These are phyloP conservation scores for Dicorynia guianensis DNA, from an alignment of 306 rosid genomes.

Conservation along the genomic window DNA sequence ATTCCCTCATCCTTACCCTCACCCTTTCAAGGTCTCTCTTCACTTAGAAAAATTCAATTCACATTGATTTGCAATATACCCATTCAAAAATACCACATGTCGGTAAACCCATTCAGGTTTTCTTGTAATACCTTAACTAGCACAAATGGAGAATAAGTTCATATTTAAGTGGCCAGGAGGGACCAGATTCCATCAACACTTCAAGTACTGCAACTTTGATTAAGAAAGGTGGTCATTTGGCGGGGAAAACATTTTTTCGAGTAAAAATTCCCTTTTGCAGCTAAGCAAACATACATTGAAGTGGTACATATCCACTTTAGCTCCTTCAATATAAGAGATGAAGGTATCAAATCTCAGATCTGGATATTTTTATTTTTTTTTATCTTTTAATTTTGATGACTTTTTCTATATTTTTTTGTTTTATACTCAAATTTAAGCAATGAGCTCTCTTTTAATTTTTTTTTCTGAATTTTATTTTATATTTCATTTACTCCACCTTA, in stretches of 20 bases:
- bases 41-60: conserved; percentile 31
- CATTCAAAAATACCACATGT: conserved; percentile 31
- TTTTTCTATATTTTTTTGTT: too few relatives aligned
- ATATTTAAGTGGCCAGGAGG: conserved; percentile 6
- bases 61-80: conserved; percentile 13
- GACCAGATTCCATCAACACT: conserved; percentile 17
- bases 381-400: too few relatives aligned
- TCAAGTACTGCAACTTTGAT: conserved; percentile 20
- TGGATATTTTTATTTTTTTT: too few relatives aligned
- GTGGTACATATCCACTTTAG: conserved; percentile 6
- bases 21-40: conserved; percentile 27
- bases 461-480: too few relatives aligned
- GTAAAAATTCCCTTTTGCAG: conserved; percentile 1
- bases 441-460: too few relatives aligned
- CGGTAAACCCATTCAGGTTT: conserved; percentile 35
- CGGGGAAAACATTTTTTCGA: neutral
- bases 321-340: conserved; percentile 1
- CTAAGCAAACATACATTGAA: conserved; percentile 8
- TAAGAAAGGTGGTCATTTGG: conserved; percentile 32
- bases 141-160: conserved; percentile 61
- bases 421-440: too few relatives aligned
- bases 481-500: too few relatives aligned
- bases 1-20: conserved; percentile 30
- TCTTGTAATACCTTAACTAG: conserved; percentile 39
- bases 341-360: too few relatives aligned